Evolutionary conservation across 495 filamentous ascomycete species (phyloP).

Genomic region (Cladorrhinum samala): DNA sequence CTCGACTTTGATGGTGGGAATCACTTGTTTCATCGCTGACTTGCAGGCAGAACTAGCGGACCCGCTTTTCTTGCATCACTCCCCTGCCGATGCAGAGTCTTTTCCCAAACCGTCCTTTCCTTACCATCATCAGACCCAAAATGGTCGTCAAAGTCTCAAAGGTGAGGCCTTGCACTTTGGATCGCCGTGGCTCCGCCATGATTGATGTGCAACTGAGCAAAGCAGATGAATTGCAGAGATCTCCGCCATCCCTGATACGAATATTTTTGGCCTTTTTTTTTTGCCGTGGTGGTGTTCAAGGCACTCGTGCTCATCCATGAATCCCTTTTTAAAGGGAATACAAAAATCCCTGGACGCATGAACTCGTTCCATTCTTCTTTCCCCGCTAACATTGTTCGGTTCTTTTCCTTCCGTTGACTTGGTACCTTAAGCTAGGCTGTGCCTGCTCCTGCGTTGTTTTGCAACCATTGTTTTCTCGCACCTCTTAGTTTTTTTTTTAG

Average conservation of each 20-base stretch:
- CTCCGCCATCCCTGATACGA: not conserved
- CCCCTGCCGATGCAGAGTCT: not conserved
- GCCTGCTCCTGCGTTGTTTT: conserved; percentile 12
- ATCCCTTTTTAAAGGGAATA: conserved; percentile 5
- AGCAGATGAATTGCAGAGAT: not conserved
- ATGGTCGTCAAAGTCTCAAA: too few species aligned
- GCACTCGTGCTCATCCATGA: not conserved
- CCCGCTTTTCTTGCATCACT: not conserved
- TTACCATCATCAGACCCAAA: not conserved
- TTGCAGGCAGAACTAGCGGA: not conserved
- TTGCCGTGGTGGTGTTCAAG: not conserved
- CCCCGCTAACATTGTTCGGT: not conserved
- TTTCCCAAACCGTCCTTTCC: too few species aligned
- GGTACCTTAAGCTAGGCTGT: conserved; percentile 15
- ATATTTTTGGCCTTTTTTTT: not conserved
- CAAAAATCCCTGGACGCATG: too few species aligned
- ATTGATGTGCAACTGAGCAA: conserved; percentile 15
- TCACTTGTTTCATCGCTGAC: conserved; percentile 3
- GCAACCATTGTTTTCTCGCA: not conserved
- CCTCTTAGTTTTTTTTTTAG: not conserved
- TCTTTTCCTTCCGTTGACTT: not conserved
- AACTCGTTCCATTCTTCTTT: not conserved
- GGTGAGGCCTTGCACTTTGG: not conserved
- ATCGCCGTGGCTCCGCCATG: conserved; percentile 1
- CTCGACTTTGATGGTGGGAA: not conserved